These are phyloP conservation scores for Sphagnum contortum DNA, from an alignment of 225 moss, liverwort and hornwort species.

Conservation along the genomic window DNA sequence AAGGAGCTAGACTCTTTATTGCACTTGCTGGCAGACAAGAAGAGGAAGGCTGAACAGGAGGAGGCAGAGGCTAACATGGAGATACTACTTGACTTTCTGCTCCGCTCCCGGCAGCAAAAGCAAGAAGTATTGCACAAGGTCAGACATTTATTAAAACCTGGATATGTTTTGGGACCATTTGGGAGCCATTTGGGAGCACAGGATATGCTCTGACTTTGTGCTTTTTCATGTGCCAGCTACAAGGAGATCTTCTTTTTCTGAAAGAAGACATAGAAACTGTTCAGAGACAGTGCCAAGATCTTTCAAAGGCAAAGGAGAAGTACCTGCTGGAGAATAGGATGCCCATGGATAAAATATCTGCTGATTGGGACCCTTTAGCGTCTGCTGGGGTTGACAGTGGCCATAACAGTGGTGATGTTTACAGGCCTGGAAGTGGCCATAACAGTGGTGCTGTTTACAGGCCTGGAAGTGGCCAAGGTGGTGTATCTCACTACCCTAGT, in stretches of 20 bases:
- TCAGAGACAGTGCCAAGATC: slow-evolving; percentile 64
- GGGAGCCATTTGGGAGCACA: not conserved
- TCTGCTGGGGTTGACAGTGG: slow-evolving; percentile 17
- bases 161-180: not conserved
- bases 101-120: slow-evolving; percentile 75
- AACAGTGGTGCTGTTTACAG: slow-evolving; percentile 65
- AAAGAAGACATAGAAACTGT: slow-evolving; percentile 77
- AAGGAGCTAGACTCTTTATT: slow-evolving; percentile 84
- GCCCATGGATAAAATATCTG: slow-evolving; percentile 41
- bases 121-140: slow-evolving; percentile 75
- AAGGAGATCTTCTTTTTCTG: slow-evolving; percentile 78
- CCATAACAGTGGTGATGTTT: slow-evolving; percentile 45
- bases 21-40: slow-evolving; percentile 64
- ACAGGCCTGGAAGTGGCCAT: slow-evolving; percentile 59
- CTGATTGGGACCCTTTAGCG: slow-evolving; percentile 42
- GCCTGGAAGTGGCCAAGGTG: slow-evolving; percentile 66
- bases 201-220: not conserved
- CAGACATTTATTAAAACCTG: not conserved
- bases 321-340: slow-evolving; percentile 61
- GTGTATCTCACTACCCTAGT: slow-evolving; percentile 37
- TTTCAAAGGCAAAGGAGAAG: slow-evolving; percentile 59
- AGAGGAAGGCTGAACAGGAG: slow-evolving; percentile 85
- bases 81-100: slow-evolving; percentile 72
- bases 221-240: slow-evolving; percentile 32
- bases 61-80: slow-evolving; percentile 96